A percentile compares a stretch with the other conserved stretches of the same genome.
Conservation (phyloP, 306 rosid genomes). For the Vicia villosa region DNA sequence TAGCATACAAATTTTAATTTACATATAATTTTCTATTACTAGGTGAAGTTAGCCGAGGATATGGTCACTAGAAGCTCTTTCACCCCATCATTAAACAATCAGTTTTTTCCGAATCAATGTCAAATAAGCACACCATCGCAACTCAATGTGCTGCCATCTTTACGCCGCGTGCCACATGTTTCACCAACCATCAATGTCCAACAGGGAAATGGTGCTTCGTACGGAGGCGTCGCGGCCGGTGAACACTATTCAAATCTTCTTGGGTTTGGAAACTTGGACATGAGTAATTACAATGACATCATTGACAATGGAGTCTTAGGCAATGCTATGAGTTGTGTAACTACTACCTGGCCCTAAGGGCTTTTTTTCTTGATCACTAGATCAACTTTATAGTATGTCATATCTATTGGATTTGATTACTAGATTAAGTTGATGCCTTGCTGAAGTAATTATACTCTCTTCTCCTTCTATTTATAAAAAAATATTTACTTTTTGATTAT, state of each 20-base stretch:
- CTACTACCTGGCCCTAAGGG: slow-evolving; percentile 45
- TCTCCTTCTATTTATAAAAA: too few species aligned
- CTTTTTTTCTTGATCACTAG: slow-evolving; percentile 13
- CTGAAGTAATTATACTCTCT: not conserved
- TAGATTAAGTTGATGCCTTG: slow-evolving; percentile 16
- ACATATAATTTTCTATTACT: not conserved
- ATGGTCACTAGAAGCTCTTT: slow-evolving; percentile 81
- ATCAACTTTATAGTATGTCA: slow-evolving; percentile 25
- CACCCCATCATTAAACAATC: slow-evolving; percentile 52
- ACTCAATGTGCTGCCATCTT: slow-evolving; percentile 31
- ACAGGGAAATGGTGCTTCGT: slow-evolving; percentile 54
- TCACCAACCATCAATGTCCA: slow-evolving; percentile 63
- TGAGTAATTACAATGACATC: slow-evolving; percentile 30
- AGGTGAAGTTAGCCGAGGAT: slow-evolving; percentile 97
- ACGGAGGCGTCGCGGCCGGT: slow-evolving; percentile 46
- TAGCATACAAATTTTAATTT: not conserved
- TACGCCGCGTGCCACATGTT: slow-evolving; percentile 50
- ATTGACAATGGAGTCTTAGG: slow-evolving; percentile 48
- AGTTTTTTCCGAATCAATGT: slow-evolving; percentile 59
- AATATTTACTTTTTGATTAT: too few species aligned
- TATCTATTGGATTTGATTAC: slow-evolving; percentile 17
- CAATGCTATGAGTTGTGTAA: slow-evolving; percentile 52
- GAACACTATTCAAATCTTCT: slow-evolving; percentile 49
- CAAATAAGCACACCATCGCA: slow-evolving; percentile 56
- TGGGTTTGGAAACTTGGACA: slow-evolving; percentile 50